Conservation (phyloP, 2,329 filamentous ascomycete genomes). For the Aspergillus sp. region DNA sequence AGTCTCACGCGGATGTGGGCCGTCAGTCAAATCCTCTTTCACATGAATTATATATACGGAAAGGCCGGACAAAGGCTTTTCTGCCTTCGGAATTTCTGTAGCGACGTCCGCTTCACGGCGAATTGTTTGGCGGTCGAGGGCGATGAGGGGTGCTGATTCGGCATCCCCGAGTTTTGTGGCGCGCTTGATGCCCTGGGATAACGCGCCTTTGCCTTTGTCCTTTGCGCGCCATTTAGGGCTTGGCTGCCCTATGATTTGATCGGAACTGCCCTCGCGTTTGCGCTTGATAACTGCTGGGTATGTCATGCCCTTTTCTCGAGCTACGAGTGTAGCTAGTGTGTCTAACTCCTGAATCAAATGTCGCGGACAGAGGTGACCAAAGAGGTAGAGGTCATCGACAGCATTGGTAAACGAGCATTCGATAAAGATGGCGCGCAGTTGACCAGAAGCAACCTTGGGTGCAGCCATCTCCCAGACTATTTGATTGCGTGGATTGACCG, state of each 20-base stretch:
- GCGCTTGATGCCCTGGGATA: conserved; percentile 4
- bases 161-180: background rate
- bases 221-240: conserved; percentile 27
- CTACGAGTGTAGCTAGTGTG: conserved; percentile 69
- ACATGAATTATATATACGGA: conserved; percentile 89
- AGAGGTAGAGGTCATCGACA: conserved; percentile 74
- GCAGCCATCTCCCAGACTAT: conserved; percentile 86
- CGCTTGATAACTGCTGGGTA: conserved; percentile 41
- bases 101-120: conserved; percentile 4
- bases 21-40: conserved; percentile 81
- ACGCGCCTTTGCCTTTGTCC: background rate
- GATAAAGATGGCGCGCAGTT: conserved; percentile 81
- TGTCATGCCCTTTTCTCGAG: conserved; percentile 46
- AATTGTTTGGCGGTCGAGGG: conserved; percentile 6
- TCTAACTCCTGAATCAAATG: conserved; percentile 79
- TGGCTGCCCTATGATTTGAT: conserved; percentile 20
- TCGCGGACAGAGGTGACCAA: conserved; percentile 82
- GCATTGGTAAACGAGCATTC: conserved; percentile 92
- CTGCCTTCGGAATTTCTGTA: background rate
- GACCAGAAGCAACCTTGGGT: conserved; percentile 72
- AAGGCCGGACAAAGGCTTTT: conserved; percentile 65
- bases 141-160: background rate
- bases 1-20: conserved; percentile 59
- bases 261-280: conserved; percentile 33
- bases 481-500: conserved; percentile 76